Evolutionary conservation across 2,329 filamentous ascomycete species (phyloP).

Genomic region (Monosporascus sp.): DNA sequence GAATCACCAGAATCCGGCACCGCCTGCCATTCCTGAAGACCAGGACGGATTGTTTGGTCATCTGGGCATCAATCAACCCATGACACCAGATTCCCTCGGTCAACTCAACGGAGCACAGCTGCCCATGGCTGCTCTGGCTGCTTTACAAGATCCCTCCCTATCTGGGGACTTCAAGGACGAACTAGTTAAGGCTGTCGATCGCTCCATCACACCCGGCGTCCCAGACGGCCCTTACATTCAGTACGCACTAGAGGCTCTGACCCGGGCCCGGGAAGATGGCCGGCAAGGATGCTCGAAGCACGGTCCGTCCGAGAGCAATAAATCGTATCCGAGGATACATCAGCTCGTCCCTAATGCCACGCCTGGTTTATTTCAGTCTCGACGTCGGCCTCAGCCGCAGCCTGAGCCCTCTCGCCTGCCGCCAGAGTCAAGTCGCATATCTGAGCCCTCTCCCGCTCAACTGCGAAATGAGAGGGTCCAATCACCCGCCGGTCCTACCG

Average conservation of each 20-base stretch:
- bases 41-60: constrained; percentile 34
- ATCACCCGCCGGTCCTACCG: not conserved
- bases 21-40: constrained; percentile 30
- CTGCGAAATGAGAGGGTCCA: not conserved
- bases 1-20: constrained; percentile 21
- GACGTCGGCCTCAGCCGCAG: constrained; percentile 1
- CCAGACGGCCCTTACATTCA: constrained; percentile 86
- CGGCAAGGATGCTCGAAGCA: constrained; percentile 30
- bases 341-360: constrained; percentile 15
- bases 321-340: constrained; percentile 10
- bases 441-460: not conserved
- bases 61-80: constrained; percentile 16
- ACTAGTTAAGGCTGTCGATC: constrained; percentile 39
- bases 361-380: constrained; percentile 10
- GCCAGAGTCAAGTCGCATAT: not conserved
- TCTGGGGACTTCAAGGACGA: constrained; percentile 43
- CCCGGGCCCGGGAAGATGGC: constrained; percentile 61
- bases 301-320: constrained; percentile 12
- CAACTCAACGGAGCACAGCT: constrained; percentile 35
- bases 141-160: constrained; percentile 13
- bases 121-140: constrained; percentile 26
- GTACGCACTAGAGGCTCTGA: constrained; percentile 84
- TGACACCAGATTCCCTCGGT: constrained; percentile 19
- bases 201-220: constrained; percentile 64
- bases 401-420: constrained; percentile 3